Evolutionary conservation across 2,329 filamentous ascomycete genomes (phyloP).

Genomic region (Thelonectria rubi): DNA sequence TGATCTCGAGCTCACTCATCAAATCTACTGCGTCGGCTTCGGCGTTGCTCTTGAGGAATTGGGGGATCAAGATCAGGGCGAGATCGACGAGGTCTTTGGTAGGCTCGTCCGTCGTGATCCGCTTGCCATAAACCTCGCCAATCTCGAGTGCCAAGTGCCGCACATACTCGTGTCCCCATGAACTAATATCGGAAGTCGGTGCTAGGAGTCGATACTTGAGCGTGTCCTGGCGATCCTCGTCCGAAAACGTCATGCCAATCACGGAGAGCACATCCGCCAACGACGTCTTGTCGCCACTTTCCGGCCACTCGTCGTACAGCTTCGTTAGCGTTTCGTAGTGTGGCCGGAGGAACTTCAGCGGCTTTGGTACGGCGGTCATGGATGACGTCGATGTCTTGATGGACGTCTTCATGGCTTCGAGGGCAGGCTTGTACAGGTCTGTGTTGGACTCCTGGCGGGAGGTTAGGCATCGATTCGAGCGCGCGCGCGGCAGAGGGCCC

Average conservation of each 20-base stretch:
- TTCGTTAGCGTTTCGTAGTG: conserved; percentile 92
- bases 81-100: conserved; percentile 87
- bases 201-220: conserved; percentile 94
- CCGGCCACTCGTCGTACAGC: conserved; percentile 89
- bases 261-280: conserved; percentile 96
- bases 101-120: conserved; percentile 84
- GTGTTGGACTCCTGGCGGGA: conserved; percentile 78
- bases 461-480: conserved; percentile 28
- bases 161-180: conserved; percentile 99
- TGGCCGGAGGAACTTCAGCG: conserved; percentile 95
- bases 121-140: conserved; percentile 90
- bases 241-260: conserved; percentile 98
- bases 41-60: conserved; percentile 96
- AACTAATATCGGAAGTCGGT: conserved; percentile 89
- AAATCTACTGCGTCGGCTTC: conserved; percentile 98
- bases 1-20: conserved; percentile 96
- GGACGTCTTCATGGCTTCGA: conserved; percentile 96
- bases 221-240: conserved; percentile 94
- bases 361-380: conserved; percentile 99
- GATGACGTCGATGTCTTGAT: conserved; percentile 99
- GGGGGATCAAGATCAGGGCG: conserved; percentile 84
- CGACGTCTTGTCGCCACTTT: conserved; percentile 84
- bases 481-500: neutral
- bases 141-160: conserved; percentile 95
- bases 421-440: conserved; percentile 87